Evolutionary conservation across 2,329 filamentous ascomycete genomes (phyloP).

Genomic region (Fusarium sp.): DNA sequence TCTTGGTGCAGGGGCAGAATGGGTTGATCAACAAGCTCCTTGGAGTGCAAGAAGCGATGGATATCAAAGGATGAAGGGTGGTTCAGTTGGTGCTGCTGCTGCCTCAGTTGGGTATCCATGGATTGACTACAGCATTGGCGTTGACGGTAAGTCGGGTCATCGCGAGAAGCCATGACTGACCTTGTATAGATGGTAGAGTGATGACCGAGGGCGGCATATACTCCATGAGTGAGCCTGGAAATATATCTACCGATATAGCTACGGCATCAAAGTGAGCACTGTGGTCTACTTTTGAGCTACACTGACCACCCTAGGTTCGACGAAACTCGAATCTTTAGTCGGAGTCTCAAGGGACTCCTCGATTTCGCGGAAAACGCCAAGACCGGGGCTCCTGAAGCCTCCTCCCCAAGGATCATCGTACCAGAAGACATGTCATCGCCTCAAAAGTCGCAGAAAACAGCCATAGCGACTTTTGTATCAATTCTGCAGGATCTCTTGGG

Average conservation of each 20-base stretch:
- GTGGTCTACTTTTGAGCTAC: neutral
- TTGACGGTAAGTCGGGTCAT: constrained; percentile 46
- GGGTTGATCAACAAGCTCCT: constrained; percentile 51
- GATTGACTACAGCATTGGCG: constrained; percentile 49
- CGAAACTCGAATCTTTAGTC: constrained; percentile 34
- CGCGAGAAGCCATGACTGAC: constrained; percentile 22
- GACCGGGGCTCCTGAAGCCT: neutral
- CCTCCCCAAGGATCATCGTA: constrained; percentile 36
- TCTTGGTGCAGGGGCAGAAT: constrained; percentile 55
- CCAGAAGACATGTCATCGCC: constrained; percentile 34
- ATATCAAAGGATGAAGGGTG: constrained; percentile 49
- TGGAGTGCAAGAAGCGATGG: constrained; percentile 58
- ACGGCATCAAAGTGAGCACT: constrained; percentile 22
- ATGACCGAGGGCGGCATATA: constrained; percentile 43
- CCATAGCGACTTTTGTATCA: constrained; percentile 36
- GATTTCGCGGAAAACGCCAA: constrained; percentile 13
- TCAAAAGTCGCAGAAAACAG: constrained; percentile 6
- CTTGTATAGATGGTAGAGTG: constrained; percentile 29
- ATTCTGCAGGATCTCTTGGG: constrained; percentile 34
- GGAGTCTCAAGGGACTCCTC: constrained; percentile 40
- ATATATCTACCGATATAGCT: constrained; percentile 10
- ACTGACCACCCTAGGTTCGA: constrained; percentile 29
- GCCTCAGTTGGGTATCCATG: constrained; percentile 52
- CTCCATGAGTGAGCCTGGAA: constrained; percentile 39
- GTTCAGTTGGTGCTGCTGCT: constrained; percentile 50